A percentile compares a stretch with the other conserved stretches of the same genome.
These are phyloP conservation scores for Trichopus zeylanicus DNA, from an alignment of 116 monocot genomes.

Conservation along the genomic window DNA sequence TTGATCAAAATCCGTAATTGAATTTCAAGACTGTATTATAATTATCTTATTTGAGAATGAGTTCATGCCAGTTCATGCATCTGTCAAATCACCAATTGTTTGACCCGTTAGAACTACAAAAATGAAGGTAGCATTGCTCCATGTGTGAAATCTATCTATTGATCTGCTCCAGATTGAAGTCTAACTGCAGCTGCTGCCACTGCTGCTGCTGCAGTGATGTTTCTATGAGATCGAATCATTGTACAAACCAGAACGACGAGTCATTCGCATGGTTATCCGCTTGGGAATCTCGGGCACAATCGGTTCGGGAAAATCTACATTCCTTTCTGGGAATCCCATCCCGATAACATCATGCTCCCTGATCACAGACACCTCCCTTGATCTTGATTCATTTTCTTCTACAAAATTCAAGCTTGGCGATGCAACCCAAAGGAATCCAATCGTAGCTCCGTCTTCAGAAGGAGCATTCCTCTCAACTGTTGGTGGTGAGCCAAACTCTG, in stretches of 20 bases:
- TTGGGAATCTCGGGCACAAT: slow-evolving; percentile 1
- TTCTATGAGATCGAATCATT: too few species aligned
- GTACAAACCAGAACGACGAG: neutral
- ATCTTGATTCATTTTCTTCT: slow-evolving; percentile 28
- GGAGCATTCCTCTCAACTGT: slow-evolving; percentile 1
- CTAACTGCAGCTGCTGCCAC: too few species aligned
- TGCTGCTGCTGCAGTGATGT: too few species aligned
- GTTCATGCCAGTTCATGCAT: too few species aligned
- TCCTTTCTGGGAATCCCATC: slow-evolving; percentile 8
- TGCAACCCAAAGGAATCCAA: slow-evolving; percentile 24
- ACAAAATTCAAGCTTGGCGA: slow-evolving; percentile 14
- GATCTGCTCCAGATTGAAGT: too few species aligned
- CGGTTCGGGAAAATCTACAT: slow-evolving; percentile 8
- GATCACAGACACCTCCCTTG: slow-evolving; percentile 24
- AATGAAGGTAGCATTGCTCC: too few species aligned
- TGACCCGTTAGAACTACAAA: too few species aligned
- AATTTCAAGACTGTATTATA: too few species aligned
- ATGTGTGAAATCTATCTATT: too few species aligned
- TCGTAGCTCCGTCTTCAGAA: slow-evolving; percentile 1
- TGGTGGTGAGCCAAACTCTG: slow-evolving; percentile 13
- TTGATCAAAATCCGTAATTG: too few species aligned
- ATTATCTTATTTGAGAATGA: too few species aligned
- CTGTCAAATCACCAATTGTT: too few species aligned
- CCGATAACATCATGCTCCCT: slow-evolving; percentile 24
- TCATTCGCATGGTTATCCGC: neutral